A percentile compares a stretch with the other conserved stretches of the same genome.
Conservation (phyloP, 495 filamentous ascomycete genomes). For the Parachaetomium inaequale region DNA sequence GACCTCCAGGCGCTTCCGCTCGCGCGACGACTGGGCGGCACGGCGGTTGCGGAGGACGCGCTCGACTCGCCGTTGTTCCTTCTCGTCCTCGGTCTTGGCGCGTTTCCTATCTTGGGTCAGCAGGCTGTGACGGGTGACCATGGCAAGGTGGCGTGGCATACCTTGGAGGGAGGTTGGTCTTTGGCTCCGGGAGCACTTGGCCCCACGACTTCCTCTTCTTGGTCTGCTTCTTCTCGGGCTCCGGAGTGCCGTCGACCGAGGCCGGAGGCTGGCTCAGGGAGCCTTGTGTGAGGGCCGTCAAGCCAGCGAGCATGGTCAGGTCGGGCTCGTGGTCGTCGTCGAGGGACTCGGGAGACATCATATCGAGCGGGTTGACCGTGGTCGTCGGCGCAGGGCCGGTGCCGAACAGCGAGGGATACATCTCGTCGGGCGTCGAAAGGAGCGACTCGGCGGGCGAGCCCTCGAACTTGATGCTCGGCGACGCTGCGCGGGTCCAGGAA, state of each 20-base stretch:
- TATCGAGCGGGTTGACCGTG: slow-evolving; percentile 40
- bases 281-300: slow-evolving; percentile 18
- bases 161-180: slow-evolving; percentile 94
- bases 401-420: slow-evolving; percentile 50
- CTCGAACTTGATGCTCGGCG: slow-evolving; percentile 48
- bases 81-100: slow-evolving; percentile 97
- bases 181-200: slow-evolving; percentile 92
- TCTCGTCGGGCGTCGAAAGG: slow-evolving; percentile 49
- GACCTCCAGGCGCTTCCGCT: slow-evolving; percentile 91
- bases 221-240: slow-evolving; percentile 65
- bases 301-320: slow-evolving; percentile 17
- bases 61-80: slow-evolving; percentile 96
- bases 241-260: slow-evolving; percentile 23
- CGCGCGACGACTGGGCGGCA: slow-evolving; percentile 91
- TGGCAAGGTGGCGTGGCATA: slow-evolving; percentile 39
- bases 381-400: slow-evolving; percentile 23
- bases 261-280: background rate
- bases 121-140: background rate
- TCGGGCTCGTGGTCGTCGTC: slow-evolving; percentile 31
- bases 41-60: slow-evolving; percentile 93
- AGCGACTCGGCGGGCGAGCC: slow-evolving; percentile 50
- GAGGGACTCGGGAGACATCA: slow-evolving; percentile 47
- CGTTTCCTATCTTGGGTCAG: slow-evolving; percentile 66
- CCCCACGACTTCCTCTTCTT: slow-evolving; percentile 99
- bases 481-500: slow-evolving; percentile 39